Conservation (phyloP, 495 filamentous ascomycete genomes). For the Daldinia childiae region DNA sequence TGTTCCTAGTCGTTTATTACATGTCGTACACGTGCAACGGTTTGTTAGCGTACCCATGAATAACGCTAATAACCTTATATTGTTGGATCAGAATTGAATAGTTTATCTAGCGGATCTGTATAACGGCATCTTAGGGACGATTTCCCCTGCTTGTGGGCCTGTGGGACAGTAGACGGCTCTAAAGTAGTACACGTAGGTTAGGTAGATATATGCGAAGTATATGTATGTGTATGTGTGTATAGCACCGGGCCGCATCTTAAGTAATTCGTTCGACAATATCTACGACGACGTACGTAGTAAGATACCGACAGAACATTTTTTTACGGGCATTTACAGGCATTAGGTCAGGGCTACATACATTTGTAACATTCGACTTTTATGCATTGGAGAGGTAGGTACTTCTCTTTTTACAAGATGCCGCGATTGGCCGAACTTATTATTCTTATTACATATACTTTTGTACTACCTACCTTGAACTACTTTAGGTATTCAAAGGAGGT, state of each 20-base stretch:
- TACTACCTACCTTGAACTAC: not conserved
- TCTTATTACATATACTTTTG: conserved; percentile 1
- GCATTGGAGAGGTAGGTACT: not conserved
- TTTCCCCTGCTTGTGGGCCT: conserved; percentile 39
- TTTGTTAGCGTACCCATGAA: conserved; percentile 4
- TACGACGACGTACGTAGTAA: conserved; percentile 2
- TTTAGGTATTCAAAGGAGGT: conserved; percentile 20
- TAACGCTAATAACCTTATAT: conserved; percentile 14
- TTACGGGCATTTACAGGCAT: conserved; percentile 11
- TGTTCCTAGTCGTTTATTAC: not conserved
- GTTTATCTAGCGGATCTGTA: conserved; percentile 41
- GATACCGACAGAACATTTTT: not conserved
- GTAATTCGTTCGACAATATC: conserved; percentile 5
- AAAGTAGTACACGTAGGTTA: conserved; percentile 21
- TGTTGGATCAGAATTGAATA: conserved; percentile 18
- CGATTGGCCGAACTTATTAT: conserved; percentile 29
- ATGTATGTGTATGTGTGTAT: not conserved
- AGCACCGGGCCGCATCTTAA: not conserved
- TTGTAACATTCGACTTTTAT: conserved; percentile 19
- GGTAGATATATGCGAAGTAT: conserved; percentile 5
- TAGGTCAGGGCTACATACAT: conserved; percentile 2
- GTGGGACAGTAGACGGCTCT: conserved; percentile 17
- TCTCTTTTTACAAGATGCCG: conserved; percentile 30
- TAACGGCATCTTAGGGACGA: conserved; percentile 31
- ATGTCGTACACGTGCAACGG: conserved; percentile 1